A percentile compares a stretch with the other conserved stretches of the same genome.
Evolutionary conservation across 176 grass and related monocot genomes (phyloP).

Genomic region (Luzula sylvatica): DNA sequence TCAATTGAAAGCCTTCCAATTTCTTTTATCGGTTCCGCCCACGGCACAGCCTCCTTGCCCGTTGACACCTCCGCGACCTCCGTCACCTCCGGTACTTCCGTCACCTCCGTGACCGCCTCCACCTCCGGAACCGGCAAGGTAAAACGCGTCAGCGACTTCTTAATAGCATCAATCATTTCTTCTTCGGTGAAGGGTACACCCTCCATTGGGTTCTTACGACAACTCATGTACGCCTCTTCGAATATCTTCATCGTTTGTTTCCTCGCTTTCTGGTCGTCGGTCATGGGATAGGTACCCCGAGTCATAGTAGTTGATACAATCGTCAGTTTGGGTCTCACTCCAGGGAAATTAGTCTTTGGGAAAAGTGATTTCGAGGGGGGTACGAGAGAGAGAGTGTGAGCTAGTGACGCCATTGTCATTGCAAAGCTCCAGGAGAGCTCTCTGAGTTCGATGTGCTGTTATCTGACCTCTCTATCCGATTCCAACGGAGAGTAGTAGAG

Average conservation of each 20-base stretch:
- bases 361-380: slow-evolving; percentile 12
- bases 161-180: slow-evolving; percentile 63
- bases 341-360: slow-evolving; percentile 15
- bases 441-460: not conserved
- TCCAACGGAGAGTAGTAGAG: not conserved
- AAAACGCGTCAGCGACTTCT: slow-evolving; percentile 14
- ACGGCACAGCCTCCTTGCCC: not conserved
- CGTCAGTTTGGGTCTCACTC: not conserved
- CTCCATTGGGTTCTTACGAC: slow-evolving; percentile 70
- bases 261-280: slow-evolving; percentile 47
- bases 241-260: slow-evolving; percentile 39
- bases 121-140: not conserved
- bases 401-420: slow-evolving; percentile 56
- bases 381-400: slow-evolving; percentile 53
- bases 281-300: slow-evolving; percentile 57
- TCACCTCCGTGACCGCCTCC: not conserved
- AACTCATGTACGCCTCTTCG: slow-evolving; percentile 49
- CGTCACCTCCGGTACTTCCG: not conserved
- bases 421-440: not conserved
- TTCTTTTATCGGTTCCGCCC: too few species aligned
- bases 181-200: slow-evolving; percentile 75
- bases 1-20: too few species aligned
- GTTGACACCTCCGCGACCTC: not conserved
- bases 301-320: slow-evolving; percentile 31
- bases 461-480: not conserved